These are phyloP conservation scores for Venturia carpophila DNA, from an alignment of 2,329 filamentous ascomycete species.

Conservation along the genomic window DNA sequence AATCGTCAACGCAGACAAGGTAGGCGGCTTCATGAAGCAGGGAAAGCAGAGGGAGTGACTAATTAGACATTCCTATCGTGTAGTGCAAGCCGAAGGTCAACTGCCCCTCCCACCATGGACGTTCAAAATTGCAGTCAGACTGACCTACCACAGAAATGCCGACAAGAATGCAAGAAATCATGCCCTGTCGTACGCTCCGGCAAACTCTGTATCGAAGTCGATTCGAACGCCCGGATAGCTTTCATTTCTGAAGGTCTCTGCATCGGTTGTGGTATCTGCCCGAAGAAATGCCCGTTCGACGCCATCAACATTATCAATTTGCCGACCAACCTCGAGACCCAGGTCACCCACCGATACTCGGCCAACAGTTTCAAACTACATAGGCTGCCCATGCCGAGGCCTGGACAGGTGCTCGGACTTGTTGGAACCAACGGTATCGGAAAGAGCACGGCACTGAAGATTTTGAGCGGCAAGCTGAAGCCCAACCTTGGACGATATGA, in stretches of 20 bases:
- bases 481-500: constrained; percentile 92
- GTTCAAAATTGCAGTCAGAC: not conserved
- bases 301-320: constrained; percentile 99
- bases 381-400: constrained; percentile 87
- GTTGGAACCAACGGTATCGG: constrained; percentile 99
- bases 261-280: constrained; percentile 98
- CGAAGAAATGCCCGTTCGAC: constrained; percentile 97
- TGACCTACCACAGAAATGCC: constrained; percentile 48
- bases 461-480: constrained; percentile 96
- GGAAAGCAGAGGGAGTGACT: constrained; percentile 20
- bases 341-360: constrained; percentile 97
- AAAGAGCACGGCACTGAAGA: constrained; percentile 99
- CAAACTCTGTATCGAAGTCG: constrained; percentile 95
- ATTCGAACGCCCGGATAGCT: constrained; percentile 79
- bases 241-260: constrained; percentile 59
- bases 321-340: constrained; percentile 96
- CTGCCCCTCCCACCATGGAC: constrained; percentile 13
- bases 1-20: constrained; percentile 98
- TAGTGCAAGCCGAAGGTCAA: constrained; percentile 82
- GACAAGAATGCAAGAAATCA: constrained; percentile 98
- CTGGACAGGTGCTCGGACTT: constrained; percentile 88
- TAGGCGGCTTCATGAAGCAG: constrained; percentile 35
- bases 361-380: constrained; percentile 99
- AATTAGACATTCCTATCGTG: constrained; percentile 21
- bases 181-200: constrained; percentile 95